Base-by-base conservation (phyloP, 768 basidiomycete species). In the Hygrophorus pudorinus region DNA sequence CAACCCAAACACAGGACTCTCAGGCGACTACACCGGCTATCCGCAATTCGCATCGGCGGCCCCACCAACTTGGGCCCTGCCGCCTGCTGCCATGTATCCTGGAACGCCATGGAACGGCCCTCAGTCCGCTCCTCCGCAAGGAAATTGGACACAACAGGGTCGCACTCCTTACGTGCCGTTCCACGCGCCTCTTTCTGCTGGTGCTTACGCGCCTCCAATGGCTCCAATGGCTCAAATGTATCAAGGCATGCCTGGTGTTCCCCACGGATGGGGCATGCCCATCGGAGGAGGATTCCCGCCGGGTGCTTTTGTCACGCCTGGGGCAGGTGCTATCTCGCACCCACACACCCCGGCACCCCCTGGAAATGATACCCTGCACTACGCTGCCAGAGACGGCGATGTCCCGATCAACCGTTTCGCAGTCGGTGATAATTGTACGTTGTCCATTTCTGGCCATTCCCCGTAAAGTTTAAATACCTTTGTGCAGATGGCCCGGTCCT, bases 401-500 rank as follows among this genome's bases (percentile, higher is more conserved):
- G 57, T 60, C 41, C 45, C 56, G 33, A 48, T 65, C 48, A 55
- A 61, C 38, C 52, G 51, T 24, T 62, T 67, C 47, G 41, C 57
- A 2, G 51, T 58, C 31, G 67, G 65, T 1, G 55, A 56, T 38
- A 48, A 59, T 48, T 66, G 65, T 66, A 56, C 33, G 65, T 58
- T 11, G 34, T 24, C 39, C 33, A 21, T 34, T 14, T 11, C 29
- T 30, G 18, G 17, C 18, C 4, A 5, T 16, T 30, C 24, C 38
- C 8, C 46, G 47, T 6, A 17, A 11, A 11, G 4, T 10, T n/a
- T 21, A 36, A 37, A 8, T 27, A 31, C 27, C 37, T 38, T 39
- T 38, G 47, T 28, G 30, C 58, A 80, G 79, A 87, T 55, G 79
- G 81, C 0, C 83, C 85, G 2, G 83, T 86, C 8, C 65, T 88